These are phyloP conservation scores for Melaleuca alternifolia DNA, from an alignment of 345 rosid genomes.

Conservation along the genomic window DNA sequence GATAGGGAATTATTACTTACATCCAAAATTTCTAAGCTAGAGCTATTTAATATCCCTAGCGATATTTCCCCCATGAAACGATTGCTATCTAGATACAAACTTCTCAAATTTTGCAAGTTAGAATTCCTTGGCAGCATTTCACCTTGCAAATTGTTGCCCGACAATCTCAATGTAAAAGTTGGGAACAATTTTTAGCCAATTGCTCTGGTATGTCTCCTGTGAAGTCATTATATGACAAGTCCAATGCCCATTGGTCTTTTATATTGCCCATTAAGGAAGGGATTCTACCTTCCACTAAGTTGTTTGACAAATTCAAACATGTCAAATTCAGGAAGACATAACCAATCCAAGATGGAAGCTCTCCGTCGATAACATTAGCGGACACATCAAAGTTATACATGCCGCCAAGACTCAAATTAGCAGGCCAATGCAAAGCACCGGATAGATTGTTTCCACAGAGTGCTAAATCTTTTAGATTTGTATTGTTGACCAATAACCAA, in stretches of 20 bases:
- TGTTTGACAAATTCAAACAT: not conserved
- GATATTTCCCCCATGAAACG: too few species aligned
- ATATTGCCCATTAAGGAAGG: too few species aligned
- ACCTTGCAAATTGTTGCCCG: not conserved
- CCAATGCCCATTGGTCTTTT: too few species aligned
- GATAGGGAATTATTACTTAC: too few species aligned
- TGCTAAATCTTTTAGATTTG: not conserved
- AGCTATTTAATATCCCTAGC: too few species aligned
- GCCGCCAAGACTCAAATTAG: not conserved
- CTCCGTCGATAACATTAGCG: not conserved
- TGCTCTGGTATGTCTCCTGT: too few species aligned
- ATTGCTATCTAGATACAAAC: too few species aligned
- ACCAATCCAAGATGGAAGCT: slow-evolving; percentile 2
- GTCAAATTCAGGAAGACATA: not conserved
- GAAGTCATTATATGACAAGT: too few species aligned
- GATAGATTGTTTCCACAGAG: not conserved
- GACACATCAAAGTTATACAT: not conserved
- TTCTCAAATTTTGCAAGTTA: too few species aligned
- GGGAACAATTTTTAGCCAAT: too few species aligned
- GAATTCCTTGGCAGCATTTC: too few species aligned
- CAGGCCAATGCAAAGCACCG: not conserved
- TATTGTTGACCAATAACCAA: slow-evolving; percentile 20
- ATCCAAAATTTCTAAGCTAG: too few species aligned
- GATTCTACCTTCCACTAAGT: slow-evolving; percentile 3
- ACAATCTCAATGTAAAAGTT: not conserved